These are phyloP conservation scores for Hordeum vulgare DNA, from an alignment of 176 grass and related monocot genomes.

Conservation along the genomic window DNA sequence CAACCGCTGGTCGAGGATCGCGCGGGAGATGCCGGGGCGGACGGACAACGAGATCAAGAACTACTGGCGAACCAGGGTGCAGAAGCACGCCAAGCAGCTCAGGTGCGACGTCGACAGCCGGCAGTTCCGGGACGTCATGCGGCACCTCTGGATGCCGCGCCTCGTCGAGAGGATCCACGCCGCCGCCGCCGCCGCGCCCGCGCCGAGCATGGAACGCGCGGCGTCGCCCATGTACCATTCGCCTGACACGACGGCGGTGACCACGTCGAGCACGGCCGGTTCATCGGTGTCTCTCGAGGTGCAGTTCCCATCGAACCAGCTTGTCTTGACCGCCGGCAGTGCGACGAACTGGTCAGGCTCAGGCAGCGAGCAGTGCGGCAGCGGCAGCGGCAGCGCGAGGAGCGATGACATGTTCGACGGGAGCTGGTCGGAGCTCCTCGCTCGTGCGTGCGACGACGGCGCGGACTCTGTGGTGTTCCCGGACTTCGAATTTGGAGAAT, in stretches of 20 bases:
- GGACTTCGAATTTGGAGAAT: slow-evolving; percentile 32
- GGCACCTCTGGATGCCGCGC: slow-evolving; percentile 74
- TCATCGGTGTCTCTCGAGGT: slow-evolving; percentile 23
- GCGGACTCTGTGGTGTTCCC: slow-evolving; percentile 14
- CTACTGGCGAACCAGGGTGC: slow-evolving; percentile 55
- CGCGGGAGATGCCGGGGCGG: slow-evolving; percentile 29
- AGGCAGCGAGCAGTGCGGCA: not conserved
- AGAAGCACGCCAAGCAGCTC: slow-evolving; percentile 52
- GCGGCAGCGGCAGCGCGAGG: not conserved
- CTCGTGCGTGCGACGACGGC: slow-evolving; percentile 31
- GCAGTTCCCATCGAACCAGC: slow-evolving; percentile 21
- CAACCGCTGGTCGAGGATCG: slow-evolving; percentile 73
- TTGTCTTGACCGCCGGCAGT: not conserved
- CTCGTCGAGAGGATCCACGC: slow-evolving; percentile 68
- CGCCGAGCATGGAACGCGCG: too few relatives aligned
- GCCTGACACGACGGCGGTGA: not conserved
- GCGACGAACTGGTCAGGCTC: not conserved
- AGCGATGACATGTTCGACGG: slow-evolving; percentile 26
- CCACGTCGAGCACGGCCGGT: slow-evolving; percentile 21
- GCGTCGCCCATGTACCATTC: not conserved
- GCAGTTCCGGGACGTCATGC: slow-evolving; percentile 63
- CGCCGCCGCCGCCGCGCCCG: not conserved
- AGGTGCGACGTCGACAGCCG: slow-evolving; percentile 41
- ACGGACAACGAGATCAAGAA: slow-evolving; percentile 72
- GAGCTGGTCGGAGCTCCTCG: slow-evolving; percentile 54